Conservation (phyloP, 2,329 filamentous ascomycete species). For the Trichoderma guizhouense region DNA sequence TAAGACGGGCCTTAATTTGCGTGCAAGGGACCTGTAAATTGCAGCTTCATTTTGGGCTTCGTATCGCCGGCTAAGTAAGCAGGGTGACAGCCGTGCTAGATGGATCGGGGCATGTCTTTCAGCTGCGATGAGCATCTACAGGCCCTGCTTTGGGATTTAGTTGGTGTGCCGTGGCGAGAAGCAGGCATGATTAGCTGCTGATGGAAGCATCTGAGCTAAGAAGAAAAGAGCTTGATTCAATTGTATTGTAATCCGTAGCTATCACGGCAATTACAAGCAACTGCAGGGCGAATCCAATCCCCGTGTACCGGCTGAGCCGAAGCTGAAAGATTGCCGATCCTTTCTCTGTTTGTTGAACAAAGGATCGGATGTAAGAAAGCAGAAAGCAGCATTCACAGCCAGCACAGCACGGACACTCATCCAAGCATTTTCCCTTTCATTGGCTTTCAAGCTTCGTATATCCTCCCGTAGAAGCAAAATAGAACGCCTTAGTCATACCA, state of each 20-base stretch:
- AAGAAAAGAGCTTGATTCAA: neutral
- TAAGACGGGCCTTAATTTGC: slow-evolving; percentile 10
- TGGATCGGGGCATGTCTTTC: neutral
- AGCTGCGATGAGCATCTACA: neutral
- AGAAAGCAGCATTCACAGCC: neutral
- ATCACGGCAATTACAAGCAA: neutral
- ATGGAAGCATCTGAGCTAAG: neutral
- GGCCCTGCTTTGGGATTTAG: neutral
- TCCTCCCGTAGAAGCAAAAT: neutral
- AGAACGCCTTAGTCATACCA: neutral
- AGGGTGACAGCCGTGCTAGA: neutral
- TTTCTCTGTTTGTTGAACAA: neutral
- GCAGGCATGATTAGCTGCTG: neutral
- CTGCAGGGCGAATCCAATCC: neutral
- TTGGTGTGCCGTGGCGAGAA: neutral
- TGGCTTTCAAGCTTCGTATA: neutral
- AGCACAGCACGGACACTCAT: neutral
- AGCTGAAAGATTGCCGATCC: neutral
- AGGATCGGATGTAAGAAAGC: neutral
- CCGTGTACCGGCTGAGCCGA: neutral
- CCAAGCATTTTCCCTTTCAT: neutral
- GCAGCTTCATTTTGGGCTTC: neutral
- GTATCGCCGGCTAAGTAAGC: neutral
- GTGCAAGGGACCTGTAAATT: slow-evolving; percentile 15
- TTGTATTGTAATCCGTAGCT: neutral